Base-by-base conservation (phyloP, 2,329 filamentous ascomycete species). In the Ophiostoma quercus region DNA sequence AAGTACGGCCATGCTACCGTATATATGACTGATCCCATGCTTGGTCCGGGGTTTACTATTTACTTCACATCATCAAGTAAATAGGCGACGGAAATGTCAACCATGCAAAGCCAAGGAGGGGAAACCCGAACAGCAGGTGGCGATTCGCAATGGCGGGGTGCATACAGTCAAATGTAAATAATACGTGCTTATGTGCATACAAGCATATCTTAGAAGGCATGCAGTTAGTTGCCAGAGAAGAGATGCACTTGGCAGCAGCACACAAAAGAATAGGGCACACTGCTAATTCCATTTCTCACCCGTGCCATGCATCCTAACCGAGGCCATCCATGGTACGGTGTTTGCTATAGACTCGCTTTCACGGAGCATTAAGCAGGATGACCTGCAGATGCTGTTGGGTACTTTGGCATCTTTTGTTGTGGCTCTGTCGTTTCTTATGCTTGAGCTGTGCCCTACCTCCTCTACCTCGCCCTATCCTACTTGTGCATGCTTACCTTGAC, bases 221-320 rank as follows among this genome's bases (percentile, higher is more conserved):
- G n/a, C n/a, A n/a, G n/a, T n/a, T n/a, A n/a, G n/a, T n/a, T n/a
- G n/a, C n/a, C n/a, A n/a, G n/a, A 34, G 8, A 34, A 34, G 34
- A 3, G 43, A 29, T 29, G 25, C 25, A 29, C 25, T 29, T 29
- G 25, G 25, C 25, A 29, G n/a, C n/a, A 3, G n/a, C 57, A 25
- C 57, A 19, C 57, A 62, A 62, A 62, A 16, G 25, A 9, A 62
- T 62, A 62, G 57, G 57, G 57, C 57, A 62, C 54, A 32, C 25
- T 34, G 4, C 34, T 34, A 6, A 5, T 32, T 6, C 25, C 14
- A 62, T 3, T 62, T 62, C 57, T 62, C 25, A 19, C 57, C 57
- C 12, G 22, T 32, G 51, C 51, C 43, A 8, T 47, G 22, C 22
- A 57, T 57, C 22, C 57, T 32, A 16, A 6, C 25, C 57, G 12